phyloP scores from a whole-genome alignment of 2,329 filamentous ascomycete genomes.

The Exophiala spinifera region DNA sequence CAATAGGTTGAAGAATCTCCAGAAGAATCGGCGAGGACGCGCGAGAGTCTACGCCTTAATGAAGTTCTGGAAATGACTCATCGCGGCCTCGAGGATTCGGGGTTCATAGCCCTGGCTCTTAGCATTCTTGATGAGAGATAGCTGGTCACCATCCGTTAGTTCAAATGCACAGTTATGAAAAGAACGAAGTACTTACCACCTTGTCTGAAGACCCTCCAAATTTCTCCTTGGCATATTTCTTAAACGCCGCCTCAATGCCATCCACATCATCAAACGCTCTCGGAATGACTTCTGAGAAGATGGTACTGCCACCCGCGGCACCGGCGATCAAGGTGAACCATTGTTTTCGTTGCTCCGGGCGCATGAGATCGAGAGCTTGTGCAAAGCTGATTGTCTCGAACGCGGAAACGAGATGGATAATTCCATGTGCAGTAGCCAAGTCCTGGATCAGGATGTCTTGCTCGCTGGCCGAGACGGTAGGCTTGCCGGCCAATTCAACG shows the following conservation, averaged over 20 bases:
- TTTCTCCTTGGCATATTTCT: slow-evolving; percentile 25
- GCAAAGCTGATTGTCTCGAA: slow-evolving; percentile 28
- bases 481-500: slow-evolving; percentile 19
- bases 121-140: slow-evolving; percentile 13
- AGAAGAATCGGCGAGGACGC: background rate
- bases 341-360: slow-evolving; percentile 23
- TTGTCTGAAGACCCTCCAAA: slow-evolving; percentile 11
- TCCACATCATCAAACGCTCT: slow-evolving; percentile 20
- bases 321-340: slow-evolving; percentile 29
- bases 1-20: too few species aligned
- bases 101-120: slow-evolving; percentile 22
- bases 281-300: slow-evolving; percentile 29
- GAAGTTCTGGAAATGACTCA: slow-evolving; percentile 33
- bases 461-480: slow-evolving; percentile 7
- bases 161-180: background rate
- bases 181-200: slow-evolving; percentile 8
- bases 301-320: slow-evolving; percentile 27
- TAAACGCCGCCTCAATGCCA: slow-evolving; percentile 25
- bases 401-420: slow-evolving; percentile 25
- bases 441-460: slow-evolving; percentile 12
- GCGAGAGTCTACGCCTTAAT: background rate
- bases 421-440: slow-evolving; percentile 23
- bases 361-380: slow-evolving; percentile 23
- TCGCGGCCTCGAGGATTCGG: slow-evolving; percentile 19
- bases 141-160: background rate